Conservation (phyloP, 2,329 filamentous ascomycete species). For the Cercospora beticola region DNA sequence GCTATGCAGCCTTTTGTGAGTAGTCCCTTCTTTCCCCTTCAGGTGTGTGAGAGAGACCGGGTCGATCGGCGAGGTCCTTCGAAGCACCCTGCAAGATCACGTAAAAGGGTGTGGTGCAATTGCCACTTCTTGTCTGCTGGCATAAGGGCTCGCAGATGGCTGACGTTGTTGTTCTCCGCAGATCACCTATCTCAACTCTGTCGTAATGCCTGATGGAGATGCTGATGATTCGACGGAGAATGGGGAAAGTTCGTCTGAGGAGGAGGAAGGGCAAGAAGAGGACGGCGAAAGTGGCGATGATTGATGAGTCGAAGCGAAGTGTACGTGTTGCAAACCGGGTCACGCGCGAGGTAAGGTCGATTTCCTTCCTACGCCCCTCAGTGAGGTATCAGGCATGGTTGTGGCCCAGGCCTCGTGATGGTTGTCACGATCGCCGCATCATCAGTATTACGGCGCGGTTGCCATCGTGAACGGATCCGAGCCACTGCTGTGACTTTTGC, state of each 20-base stretch:
- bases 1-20: conserved; percentile 79
- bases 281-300: not conserved
- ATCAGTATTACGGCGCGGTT: not conserved
- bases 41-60: not conserved
- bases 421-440: not conserved
- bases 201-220: conserved; percentile 51
- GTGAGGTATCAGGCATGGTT: not conserved
- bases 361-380: not conserved
- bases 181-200: conserved; percentile 52
- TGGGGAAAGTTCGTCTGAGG: conserved; percentile 25
- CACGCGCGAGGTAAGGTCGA: not conserved
- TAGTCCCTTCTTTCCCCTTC: conserved; percentile 28
- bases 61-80: not conserved
- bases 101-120: not conserved
- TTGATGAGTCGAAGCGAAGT: not conserved
- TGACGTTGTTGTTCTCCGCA: conserved; percentile 28
- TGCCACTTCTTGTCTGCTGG: not conserved
- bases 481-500: not conserved
- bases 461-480: not conserved
- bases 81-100: not conserved
- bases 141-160: not conserved
- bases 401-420: not conserved
- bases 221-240: conserved; percentile 33
- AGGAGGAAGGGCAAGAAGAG: conserved; percentile 16
- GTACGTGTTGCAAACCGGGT: not conserved